Evolutionary conservation across 805 yeast species (phyloP).

Genomic region (Kodamaea kaohsiungensis): DNA sequence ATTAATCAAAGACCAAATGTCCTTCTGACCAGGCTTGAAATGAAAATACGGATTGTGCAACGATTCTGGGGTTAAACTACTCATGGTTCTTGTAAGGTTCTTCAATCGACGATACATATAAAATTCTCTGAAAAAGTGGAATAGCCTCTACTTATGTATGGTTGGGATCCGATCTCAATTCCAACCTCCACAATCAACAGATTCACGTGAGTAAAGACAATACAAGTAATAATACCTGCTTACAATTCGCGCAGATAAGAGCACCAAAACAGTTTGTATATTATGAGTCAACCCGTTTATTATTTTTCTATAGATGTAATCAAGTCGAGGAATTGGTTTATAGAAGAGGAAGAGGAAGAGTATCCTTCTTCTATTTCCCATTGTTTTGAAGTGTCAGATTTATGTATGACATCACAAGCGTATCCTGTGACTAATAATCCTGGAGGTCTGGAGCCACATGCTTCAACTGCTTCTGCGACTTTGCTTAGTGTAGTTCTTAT

Average conservation of each 20-base stretch:
- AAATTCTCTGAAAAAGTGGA: constrained; percentile 3
- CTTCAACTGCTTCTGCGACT: constrained; percentile 71
- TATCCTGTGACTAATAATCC: constrained; percentile 83
- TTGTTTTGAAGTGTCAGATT: constrained; percentile 16
- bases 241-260: not conserved
- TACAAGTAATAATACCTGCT: not conserved
- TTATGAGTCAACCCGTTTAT: not conserved
- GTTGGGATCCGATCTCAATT: not conserved
- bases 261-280: not conserved
- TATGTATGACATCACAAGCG: constrained; percentile 61
- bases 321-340: not conserved
- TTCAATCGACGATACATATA: not conserved
- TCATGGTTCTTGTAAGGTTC: constrained; percentile 9
- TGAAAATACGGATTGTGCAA: constrained; percentile 65
- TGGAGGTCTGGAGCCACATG: constrained; percentile 87
- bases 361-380: constrained; percentile 55
- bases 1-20: constrained; percentile 93
- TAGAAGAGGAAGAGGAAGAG: constrained; percentile 5
- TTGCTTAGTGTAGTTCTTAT: constrained; percentile 69
- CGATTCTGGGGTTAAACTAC: constrained; percentile 18
- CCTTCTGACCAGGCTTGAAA: constrained; percentile 66
- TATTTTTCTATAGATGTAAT: not conserved
- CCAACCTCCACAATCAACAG: not conserved
- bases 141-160: not conserved
- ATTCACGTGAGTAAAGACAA: constrained; percentile 3